Conservation (phyloP, 306 rosid genomes). For the Cotoneaster glaucophyllus region DNA sequence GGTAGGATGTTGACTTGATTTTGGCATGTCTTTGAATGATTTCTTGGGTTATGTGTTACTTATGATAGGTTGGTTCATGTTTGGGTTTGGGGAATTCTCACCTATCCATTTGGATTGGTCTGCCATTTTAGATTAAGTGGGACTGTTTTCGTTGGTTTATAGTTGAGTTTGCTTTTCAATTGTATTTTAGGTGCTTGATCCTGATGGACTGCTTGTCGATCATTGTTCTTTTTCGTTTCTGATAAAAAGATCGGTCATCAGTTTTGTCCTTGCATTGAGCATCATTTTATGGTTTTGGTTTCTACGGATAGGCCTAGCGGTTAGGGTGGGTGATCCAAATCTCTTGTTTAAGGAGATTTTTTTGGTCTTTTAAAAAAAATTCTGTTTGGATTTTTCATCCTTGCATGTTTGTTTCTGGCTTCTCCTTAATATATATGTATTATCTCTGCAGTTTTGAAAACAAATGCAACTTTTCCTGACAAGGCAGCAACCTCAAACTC, state of each 20-base stretch:
- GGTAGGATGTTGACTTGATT: neutral
- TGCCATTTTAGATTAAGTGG: neutral
- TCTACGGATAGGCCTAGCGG: neutral
- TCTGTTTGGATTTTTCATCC: neutral
- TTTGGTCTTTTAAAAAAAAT: neutral
- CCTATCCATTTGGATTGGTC: neutral
- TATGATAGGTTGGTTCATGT: neutral
- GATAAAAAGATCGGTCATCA: neutral
- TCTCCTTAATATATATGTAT: neutral
- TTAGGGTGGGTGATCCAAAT: neutral
- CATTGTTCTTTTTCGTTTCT: neutral
- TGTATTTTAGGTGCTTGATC: neutral
- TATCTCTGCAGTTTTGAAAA: constrained; percentile 64
- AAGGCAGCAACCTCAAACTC: constrained; percentile 59
- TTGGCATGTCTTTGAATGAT: neutral
- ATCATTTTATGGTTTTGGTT: neutral
- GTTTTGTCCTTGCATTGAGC: neutral
- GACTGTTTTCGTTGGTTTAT: neutral
- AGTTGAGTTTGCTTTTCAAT: neutral
- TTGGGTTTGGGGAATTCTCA: neutral
- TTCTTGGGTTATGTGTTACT: neutral
- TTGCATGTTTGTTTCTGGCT: neutral
- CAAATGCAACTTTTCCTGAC: constrained; percentile 57
- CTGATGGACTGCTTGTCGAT: neutral
- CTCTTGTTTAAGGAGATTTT: neutral